These are phyloP conservation scores for Fusarium buxicola DNA, from an alignment of 2,329 filamentous ascomycete genomes.

Conservation along the genomic window DNA sequence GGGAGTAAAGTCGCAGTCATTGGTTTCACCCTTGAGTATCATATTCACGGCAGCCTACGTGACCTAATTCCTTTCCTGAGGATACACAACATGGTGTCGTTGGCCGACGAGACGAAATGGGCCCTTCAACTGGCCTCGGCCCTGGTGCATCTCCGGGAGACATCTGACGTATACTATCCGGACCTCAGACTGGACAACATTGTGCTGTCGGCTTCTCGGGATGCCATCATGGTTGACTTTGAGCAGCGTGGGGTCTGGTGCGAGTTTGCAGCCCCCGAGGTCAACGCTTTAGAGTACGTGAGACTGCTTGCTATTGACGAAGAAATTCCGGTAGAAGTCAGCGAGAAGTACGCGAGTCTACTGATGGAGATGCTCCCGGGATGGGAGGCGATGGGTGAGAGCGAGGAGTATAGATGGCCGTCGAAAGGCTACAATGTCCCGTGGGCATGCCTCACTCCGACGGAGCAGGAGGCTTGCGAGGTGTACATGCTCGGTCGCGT, in stretches of 20 bases:
- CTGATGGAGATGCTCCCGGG: constrained; percentile 59
- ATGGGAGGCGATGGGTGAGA: constrained; percentile 56
- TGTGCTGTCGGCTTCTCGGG: constrained; percentile 59
- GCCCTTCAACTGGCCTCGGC: constrained; percentile 64
- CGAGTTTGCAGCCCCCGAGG: constrained; percentile 70
- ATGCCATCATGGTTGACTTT: constrained; percentile 70
- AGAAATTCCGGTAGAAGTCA: constrained; percentile 55
- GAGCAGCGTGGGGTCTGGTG: constrained; percentile 73
- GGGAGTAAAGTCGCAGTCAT: constrained; percentile 66
- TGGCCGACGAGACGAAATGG: constrained; percentile 64
- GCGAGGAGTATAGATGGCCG: constrained; percentile 62
- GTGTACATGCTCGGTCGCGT: constrained; percentile 72
- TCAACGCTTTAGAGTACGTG: constrained; percentile 69
- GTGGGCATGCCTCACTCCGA: constrained; percentile 64
- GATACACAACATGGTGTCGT: constrained; percentile 57
- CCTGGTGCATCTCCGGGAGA: constrained; percentile 61
- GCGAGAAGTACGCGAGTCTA: constrained; percentile 55
- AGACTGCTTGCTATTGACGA: constrained; percentile 65
- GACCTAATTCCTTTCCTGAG: constrained; percentile 65
- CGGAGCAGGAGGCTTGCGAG: constrained; percentile 67
- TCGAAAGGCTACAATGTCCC: constrained; percentile 65
- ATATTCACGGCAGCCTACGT: constrained; percentile 65
- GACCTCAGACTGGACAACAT: constrained; percentile 71
- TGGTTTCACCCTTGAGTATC: constrained; percentile 68
- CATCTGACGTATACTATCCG: constrained; percentile 64